These are phyloP conservation scores for Cordyceps farinosa DNA, from an alignment of 2,329 filamentous ascomycete genomes.

Conservation along the genomic window DNA sequence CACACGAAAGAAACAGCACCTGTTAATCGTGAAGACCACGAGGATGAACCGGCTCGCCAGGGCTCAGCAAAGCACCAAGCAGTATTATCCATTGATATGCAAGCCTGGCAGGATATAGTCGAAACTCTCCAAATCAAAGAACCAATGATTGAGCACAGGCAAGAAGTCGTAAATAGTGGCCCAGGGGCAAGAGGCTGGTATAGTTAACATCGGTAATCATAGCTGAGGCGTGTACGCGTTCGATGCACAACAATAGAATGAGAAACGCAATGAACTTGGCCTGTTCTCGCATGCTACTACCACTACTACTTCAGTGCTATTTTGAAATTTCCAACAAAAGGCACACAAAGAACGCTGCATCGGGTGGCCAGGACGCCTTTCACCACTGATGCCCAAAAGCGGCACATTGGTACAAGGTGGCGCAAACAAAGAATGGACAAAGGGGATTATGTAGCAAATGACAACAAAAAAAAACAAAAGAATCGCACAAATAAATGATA, in stretches of 20 bases:
- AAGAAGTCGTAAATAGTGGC: constrained; percentile 51
- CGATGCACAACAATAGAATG: not conserved
- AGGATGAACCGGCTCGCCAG: constrained; percentile 44
- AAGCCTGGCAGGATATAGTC: constrained; percentile 76
- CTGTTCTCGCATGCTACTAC: not conserved
- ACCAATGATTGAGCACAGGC: constrained; percentile 79
- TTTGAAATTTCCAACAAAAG: too few species aligned
- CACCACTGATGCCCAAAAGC: too few species aligned
- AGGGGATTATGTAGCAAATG: too few species aligned
- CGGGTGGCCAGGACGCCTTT: too few species aligned
- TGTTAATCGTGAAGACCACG: constrained; percentile 41
- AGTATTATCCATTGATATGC: constrained; percentile 82
- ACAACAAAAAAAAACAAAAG: not conserved
- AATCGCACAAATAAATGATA: too few species aligned
- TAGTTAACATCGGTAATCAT: constrained; percentile 36
- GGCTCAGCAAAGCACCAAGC: constrained; percentile 73
- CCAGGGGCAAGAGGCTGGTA: constrained; percentile 65
- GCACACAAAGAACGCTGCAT: too few species aligned
- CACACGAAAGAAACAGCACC: constrained; percentile 28
- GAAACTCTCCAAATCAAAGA: constrained; percentile 71
- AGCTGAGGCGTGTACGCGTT: not conserved
- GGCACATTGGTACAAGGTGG: too few species aligned
- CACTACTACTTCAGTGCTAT: too few species aligned
- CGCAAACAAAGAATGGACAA: too few species aligned
- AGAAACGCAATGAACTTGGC: not conserved